These are phyloP conservation scores for Lachnellula cervina DNA, from an alignment of 2,329 filamentous ascomycete genomes.

Conservation along the genomic window DNA sequence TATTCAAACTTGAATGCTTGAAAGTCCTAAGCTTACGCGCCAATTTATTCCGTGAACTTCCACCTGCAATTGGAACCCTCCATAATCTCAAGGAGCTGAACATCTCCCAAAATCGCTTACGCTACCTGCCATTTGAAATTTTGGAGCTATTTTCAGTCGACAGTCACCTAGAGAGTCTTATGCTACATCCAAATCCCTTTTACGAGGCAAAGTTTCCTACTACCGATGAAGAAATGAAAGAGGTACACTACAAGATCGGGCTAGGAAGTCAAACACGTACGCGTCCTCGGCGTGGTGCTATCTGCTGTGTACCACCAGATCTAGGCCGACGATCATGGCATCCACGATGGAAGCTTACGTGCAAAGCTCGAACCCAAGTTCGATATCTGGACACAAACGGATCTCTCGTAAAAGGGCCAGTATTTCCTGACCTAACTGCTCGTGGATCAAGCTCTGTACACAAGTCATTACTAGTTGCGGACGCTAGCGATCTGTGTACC, in stretches of 20 bases:
- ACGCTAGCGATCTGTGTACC: constrained; percentile 10
- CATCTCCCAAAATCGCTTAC: constrained; percentile 58
- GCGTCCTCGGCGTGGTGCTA: constrained; percentile 2
- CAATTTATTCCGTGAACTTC: constrained; percentile 57
- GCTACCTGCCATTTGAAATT: constrained; percentile 58
- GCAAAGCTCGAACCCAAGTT: constrained; percentile 26
- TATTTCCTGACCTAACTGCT: constrained; percentile 12
- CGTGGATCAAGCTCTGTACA: neutral
- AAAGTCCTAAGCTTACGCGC: constrained; percentile 62
- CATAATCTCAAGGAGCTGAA: constrained; percentile 58
- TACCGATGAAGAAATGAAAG: constrained; percentile 5
- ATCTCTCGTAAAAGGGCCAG: constrained; percentile 25
- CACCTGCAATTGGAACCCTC: constrained; percentile 54
- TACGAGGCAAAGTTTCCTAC: constrained; percentile 36
- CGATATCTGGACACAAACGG: constrained; percentile 28
- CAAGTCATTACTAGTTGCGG: constrained; percentile 16
- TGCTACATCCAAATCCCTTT: constrained; percentile 60
- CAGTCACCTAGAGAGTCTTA: constrained; percentile 47
- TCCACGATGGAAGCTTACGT: constrained; percentile 24
- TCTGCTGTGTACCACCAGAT: constrained; percentile 1
- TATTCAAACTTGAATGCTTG: constrained; percentile 58
- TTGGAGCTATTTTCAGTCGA: constrained; percentile 47
- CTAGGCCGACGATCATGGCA: constrained; percentile 10
- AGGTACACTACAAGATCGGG: constrained; percentile 9
- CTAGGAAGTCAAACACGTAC: constrained; percentile 6